Conservation (phyloP, 176 grass and related monocot species). For the Cymbopogon citratus region DNA sequence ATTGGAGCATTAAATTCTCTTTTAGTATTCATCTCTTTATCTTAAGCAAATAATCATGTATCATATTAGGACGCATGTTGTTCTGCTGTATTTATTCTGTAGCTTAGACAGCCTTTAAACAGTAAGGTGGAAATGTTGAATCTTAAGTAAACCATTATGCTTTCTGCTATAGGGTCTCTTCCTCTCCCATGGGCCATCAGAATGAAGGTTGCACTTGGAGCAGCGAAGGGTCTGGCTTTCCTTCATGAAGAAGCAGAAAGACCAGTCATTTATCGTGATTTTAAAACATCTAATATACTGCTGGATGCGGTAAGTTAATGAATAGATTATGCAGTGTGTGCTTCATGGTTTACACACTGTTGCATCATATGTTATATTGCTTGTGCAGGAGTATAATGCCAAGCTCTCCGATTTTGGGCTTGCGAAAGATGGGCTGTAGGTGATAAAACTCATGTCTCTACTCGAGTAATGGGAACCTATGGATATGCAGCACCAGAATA, state of each 20-base stretch:
- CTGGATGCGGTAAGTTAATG: constrained; percentile 47
- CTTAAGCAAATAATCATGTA: background rate
- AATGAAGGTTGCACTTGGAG: constrained; percentile 82
- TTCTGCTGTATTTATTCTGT: background rate
- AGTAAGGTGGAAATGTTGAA: background rate
- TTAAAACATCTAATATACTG: constrained; percentile 82
- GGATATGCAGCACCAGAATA: constrained; percentile 88
- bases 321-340: background rate
- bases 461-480: constrained; percentile 83
- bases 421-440: constrained; percentile 80
- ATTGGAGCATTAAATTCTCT: constrained; percentile 1
- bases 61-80: background rate
- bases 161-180: constrained; percentile 53
- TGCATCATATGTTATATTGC: constrained; percentile 27
- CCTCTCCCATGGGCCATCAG: constrained; percentile 68
- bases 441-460: constrained; percentile 86
- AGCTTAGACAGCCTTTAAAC: background rate
- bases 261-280: constrained; percentile 86
- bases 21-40: background rate
- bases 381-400: constrained; percentile 72
- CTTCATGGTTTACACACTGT: background rate
- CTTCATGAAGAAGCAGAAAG: constrained; percentile 87
- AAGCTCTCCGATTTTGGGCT: constrained; percentile 86
- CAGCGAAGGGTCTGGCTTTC: constrained; percentile 71
- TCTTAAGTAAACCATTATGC: background rate